These are phyloP conservation scores for Scutellospora calospora DNA, from an alignment of 371 early-diverging fungal species.

Conservation along the genomic window DNA sequence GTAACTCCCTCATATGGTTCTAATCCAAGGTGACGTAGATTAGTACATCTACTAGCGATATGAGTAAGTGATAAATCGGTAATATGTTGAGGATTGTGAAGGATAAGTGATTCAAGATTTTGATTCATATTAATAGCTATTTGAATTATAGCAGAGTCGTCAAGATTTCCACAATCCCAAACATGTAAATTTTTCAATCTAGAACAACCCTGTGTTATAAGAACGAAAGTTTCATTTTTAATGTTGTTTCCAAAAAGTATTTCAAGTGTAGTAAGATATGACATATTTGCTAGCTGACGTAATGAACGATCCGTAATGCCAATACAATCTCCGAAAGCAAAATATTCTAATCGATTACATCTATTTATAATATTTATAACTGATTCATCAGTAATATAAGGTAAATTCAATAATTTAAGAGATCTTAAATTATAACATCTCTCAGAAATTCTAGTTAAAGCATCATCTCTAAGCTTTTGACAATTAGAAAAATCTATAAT, in stretches of 20 bases:
- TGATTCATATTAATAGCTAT: constrained; percentile 16
- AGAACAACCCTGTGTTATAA: constrained; percentile 12
- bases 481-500: constrained; percentile 32
- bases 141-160: background rate
- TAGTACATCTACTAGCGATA: constrained; percentile 20
- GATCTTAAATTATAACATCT: constrained; percentile 33
- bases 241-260: constrained; percentile 26
- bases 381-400: constrained; percentile 31
- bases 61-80: constrained; percentile 33
- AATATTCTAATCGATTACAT: constrained; percentile 28
- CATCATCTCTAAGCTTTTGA: background rate
- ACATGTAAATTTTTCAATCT: constrained; percentile 35
- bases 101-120: constrained; percentile 29
- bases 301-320: constrained; percentile 14
- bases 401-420: constrained; percentile 37
- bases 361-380: background rate
- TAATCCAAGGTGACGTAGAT: constrained; percentile 29
- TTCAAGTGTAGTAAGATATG: constrained; percentile 23
- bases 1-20: constrained; percentile 41
- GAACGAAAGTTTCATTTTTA: constrained; percentile 9
- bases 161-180: constrained; percentile 32
- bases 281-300: background rate
- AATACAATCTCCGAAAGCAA: constrained; percentile 36
- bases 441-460: constrained; percentile 9
- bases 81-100: constrained; percentile 27